Evolutionary conservation across 2,329 filamentous ascomycete genomes (phyloP), one percentile per base, ranked within the genome.

Genomic region (Penicillium sp.): DNA sequence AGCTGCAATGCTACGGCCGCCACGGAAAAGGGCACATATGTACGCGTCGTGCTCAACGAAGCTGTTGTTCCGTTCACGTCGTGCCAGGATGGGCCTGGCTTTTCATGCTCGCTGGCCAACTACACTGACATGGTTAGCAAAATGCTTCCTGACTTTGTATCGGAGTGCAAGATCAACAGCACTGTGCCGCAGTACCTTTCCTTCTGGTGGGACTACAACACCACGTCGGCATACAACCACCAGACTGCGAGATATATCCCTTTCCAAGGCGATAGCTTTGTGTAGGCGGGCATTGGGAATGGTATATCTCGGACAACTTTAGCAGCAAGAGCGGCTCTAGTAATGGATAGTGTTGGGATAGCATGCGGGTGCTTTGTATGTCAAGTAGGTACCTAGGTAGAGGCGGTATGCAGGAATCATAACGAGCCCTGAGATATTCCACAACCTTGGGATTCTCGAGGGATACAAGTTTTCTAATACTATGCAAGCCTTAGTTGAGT

Each of bases 21-120:
- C 18, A 46, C 51, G 0, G 24, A 49, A 4, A 46, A 40, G 1
- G 57, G 57, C 0, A 42, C 24, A 10, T 61, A 56, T 9, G 54
- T 60, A 3, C 56, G 57, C 3, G 10, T 59, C 1, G 47, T 59
- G 1, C 43, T 60, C 6, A 61, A 61, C 9, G 56, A 61, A 35
- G 58, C 56, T 6, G 57, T 61, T 0, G 51, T 60, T 8, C 54
- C 52, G 3, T 48, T 51, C 14, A 44, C 42, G 5, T 29, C 20
- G 4, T 57, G 54, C 37, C 52, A 55, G 22, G 42, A 42, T 6
- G 55, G 55, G 6, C 54, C 55, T n/a, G 54, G 54, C 2, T 58
- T 49, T 35, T 54, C 55, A 6, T 56, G 52, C 29, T 47, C 55
- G 14, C 34, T 58, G 44, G 38, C 34, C 5, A 39, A 48, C 6